Conservation (phyloP, 2,329 filamentous ascomycete genomes). For the Cephalotrichum gorgonifer region DNA sequence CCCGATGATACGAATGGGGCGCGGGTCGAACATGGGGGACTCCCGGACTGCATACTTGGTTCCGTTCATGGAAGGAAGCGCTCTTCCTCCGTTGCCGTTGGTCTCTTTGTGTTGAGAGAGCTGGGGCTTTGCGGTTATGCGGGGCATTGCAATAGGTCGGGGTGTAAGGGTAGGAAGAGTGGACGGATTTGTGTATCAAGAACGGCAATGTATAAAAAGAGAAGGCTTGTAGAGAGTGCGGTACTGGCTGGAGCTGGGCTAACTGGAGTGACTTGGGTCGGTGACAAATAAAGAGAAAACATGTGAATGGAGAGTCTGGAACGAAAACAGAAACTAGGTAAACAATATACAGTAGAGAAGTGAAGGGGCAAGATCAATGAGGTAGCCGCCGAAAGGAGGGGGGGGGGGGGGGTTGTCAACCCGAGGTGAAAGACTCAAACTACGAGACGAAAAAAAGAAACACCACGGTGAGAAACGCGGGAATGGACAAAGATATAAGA, state of each 20-base stretch:
- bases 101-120: conserved; percentile 6
- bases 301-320: neutral
- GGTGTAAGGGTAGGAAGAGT: neutral
- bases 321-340: neutral
- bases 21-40: conserved; percentile 5
- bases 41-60: conserved; percentile 4
- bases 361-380: neutral
- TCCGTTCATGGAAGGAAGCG: neutral
- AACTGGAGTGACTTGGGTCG: neutral
- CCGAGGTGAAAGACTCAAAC: neutral
- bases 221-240: too few relatives aligned
- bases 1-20: conserved; percentile 15
- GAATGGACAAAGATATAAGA: neutral
- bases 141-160: neutral
- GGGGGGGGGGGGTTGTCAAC: too few relatives aligned
- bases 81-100: neutral
- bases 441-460: neutral
- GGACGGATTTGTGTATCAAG: neutral
- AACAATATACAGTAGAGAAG: neutral
- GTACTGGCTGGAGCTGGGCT: neutral
- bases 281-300: neutral
- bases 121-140: neutral
- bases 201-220: neutral
- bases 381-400: neutral
- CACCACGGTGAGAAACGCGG: neutral